Evolutionary conservation across 129 eudicot genomes (phyloP).

Genomic region (Chrysanthemum seticuspe): DNA sequence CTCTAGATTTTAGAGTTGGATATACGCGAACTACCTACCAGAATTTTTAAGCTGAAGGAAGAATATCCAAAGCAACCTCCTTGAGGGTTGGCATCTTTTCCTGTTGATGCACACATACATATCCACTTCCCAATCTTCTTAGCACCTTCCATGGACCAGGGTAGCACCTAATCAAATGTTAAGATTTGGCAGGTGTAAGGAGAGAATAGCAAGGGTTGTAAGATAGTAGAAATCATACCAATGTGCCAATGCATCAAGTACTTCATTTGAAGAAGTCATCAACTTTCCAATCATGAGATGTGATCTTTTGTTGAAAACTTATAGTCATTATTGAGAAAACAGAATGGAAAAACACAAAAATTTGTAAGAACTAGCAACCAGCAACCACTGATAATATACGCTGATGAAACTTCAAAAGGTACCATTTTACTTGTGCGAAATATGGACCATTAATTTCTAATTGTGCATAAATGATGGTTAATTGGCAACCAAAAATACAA

Average conservation of each 20-base stretch:
- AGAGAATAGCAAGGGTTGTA: no score
- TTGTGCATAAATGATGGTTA: neutral
- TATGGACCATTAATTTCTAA: neutral
- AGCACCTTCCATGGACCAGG: constrained; percentile 97
- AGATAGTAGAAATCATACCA: neutral
- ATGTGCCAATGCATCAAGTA: constrained; percentile 12
- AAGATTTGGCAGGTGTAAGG: neutral
- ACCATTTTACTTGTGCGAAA: neutral
- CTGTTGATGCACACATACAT: constrained; percentile 72
- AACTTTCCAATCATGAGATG: constrained; percentile 8
- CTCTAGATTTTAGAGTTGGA: neutral
- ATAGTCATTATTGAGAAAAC: neutral
- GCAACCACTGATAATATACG: constrained; percentile 1
- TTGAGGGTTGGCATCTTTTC: constrained; percentile 84
- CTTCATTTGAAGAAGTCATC: constrained; percentile 9
- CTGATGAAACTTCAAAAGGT: constrained; percentile 3
- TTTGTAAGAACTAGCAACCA: neutral
- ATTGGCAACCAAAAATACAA: neutral
- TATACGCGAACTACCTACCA: constrained; percentile 9
- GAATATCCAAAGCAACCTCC: constrained; percentile 93
- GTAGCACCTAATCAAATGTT: constrained; percentile 52
- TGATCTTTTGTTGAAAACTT: constrained; percentile 19
- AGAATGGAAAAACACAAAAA: neutral
- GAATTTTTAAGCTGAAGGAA: constrained; percentile 59
- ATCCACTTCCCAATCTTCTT: constrained; percentile 53